Evolutionary conservation across 2,329 filamentous ascomycete genomes (phyloP).

Genomic region (Fusarium algeriense): DNA sequence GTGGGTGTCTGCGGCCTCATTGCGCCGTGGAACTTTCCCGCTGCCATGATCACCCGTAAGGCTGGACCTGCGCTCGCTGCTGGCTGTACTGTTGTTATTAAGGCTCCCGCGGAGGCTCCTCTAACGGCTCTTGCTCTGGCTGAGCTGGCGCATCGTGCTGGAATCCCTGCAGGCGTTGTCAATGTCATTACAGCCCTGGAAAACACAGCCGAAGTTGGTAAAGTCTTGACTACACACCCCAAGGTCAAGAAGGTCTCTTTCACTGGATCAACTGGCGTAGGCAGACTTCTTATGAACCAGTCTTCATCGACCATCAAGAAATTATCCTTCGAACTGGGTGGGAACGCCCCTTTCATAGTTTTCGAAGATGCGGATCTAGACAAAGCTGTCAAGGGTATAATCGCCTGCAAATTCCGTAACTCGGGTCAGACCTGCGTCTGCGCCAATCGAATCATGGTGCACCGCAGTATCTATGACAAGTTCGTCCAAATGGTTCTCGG

Average conservation of each 20-base stretch:
- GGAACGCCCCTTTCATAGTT: conserved; percentile 81
- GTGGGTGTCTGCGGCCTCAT: conserved; percentile 54
- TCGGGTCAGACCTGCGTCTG: conserved; percentile 80
- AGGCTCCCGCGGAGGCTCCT: conserved; percentile 89
- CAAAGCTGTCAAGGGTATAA: conserved; percentile 72
- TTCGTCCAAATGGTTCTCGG: conserved; percentile 64
- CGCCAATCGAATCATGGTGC: conserved; percentile 71
- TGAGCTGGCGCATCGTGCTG: conserved; percentile 84
- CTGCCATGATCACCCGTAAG: conserved; percentile 64
- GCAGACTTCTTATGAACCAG: conserved; percentile 74
- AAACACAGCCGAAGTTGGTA: conserved; percentile 83
- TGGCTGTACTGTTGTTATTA: conserved; percentile 83
- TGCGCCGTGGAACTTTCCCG: conserved; percentile 68
- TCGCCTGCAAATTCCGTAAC: conserved; percentile 77
- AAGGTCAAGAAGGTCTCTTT: conserved; percentile 78
- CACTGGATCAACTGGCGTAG: conserved; percentile 69
- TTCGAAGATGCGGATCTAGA: conserved; percentile 82
- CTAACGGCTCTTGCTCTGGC: conserved; percentile 87
- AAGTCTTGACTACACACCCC: conserved; percentile 57
- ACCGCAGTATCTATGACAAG: conserved; percentile 69
- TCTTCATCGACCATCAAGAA: conserved; percentile 78
- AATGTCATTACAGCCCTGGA: conserved; percentile 84
- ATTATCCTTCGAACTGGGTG: conserved; percentile 78
- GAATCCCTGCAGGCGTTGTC: conserved; percentile 87
- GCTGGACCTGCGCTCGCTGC: conserved; percentile 71